These are phyloP conservation scores for Diplodia sapinea DNA, from an alignment of 2,329 filamentous ascomycete species.

Conservation along the genomic window DNA sequence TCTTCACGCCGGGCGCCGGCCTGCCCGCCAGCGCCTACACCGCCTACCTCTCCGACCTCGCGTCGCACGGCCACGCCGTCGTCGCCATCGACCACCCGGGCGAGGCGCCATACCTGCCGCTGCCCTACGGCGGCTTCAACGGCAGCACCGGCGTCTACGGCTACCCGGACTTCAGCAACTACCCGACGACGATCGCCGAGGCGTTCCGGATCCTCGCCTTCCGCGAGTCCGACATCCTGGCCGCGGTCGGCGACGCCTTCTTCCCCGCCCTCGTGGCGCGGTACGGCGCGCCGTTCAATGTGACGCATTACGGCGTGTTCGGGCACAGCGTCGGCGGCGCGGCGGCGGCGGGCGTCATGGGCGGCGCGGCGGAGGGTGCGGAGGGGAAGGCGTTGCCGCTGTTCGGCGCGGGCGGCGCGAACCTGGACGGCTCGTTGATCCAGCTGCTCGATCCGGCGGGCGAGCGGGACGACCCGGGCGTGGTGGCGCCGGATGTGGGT, in stretches of 20 bases:
- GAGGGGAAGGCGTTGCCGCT: no score
- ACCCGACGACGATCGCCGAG: not conserved
- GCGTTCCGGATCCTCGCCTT: not conserved
- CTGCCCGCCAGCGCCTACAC: conserved; percentile 27
- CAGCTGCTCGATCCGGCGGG: conserved; percentile 32
- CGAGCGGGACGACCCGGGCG: not conserved
- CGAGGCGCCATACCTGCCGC: conserved; percentile 17
- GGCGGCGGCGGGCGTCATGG: conserved; percentile 31
- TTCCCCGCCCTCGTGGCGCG: conserved; percentile 7
- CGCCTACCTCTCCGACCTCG: conserved; percentile 12
- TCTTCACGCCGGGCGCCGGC: conserved; percentile 22
- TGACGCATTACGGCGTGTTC: conserved; percentile 7
- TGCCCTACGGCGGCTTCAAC: not conserved
- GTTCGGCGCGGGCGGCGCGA: conserved; percentile 35
- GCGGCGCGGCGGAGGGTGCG: conserved; percentile 10
- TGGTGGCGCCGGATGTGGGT: conserved; percentile 31
- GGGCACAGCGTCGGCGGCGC: conserved; percentile 14
- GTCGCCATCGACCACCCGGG: conserved; percentile 27
- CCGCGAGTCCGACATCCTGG: conserved; percentile 4
- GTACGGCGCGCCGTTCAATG: conserved; percentile 24
- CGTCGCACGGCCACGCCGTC: conserved; percentile 16
- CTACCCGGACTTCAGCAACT: not conserved
- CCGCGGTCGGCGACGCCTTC: not conserved
- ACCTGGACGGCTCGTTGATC: conserved; percentile 36
- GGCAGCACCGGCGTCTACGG: conserved; percentile 7